Conservation (phyloP, 2,329 filamentous ascomycete species). For the Phaeophleospora eucalypticola region DNA sequence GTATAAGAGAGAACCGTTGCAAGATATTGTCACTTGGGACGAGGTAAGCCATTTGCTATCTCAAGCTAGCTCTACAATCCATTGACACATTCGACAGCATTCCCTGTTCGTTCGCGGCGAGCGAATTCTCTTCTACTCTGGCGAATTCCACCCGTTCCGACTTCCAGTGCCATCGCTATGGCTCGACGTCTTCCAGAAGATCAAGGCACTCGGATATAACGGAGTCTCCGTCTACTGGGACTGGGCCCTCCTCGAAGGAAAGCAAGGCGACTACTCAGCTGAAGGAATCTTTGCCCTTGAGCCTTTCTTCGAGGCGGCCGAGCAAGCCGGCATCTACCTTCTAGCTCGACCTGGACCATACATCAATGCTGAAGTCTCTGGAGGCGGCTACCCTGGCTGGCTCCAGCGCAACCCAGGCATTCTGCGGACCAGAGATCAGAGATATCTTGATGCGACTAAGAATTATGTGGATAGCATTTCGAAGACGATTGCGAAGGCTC, state of each 20-base stretch:
- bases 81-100: constrained; percentile 34
- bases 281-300: constrained; percentile 69
- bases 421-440: constrained; percentile 59
- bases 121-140: constrained; percentile 66
- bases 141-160: constrained; percentile 68
- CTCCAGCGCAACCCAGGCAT: constrained; percentile 63
- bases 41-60: constrained; percentile 33
- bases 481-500: constrained; percentile 64
- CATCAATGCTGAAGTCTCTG: constrained; percentile 75
- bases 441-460: constrained; percentile 63
- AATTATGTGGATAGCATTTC: constrained; percentile 62
- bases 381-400: constrained; percentile 80
- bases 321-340: constrained; percentile 69
- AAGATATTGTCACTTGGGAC: constrained; percentile 66
- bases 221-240: constrained; percentile 74
- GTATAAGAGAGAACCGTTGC: constrained; percentile 49
- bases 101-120: constrained; percentile 68
- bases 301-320: constrained; percentile 72
- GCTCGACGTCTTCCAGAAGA: constrained; percentile 75
- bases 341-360: constrained; percentile 49
- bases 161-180: constrained; percentile 60
- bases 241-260: constrained; percentile 74
- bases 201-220: constrained; percentile 76
- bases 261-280: constrained; percentile 63
- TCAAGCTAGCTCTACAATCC: too few relatives aligned